Conservation (phyloP, 331 rosid genomes). For the Acacia pycnantha region DNA sequence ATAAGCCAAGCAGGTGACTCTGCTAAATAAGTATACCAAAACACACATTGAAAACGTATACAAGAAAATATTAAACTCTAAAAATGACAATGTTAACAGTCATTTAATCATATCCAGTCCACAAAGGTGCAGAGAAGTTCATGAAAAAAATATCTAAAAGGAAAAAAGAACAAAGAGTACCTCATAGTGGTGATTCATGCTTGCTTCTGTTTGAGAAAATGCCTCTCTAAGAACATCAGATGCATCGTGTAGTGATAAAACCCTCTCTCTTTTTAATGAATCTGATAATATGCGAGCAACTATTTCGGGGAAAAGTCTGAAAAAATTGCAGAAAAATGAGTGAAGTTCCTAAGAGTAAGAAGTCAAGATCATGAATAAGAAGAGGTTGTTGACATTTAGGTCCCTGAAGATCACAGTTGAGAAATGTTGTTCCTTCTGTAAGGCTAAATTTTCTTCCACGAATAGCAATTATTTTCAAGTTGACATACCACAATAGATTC, state of each 20-base stretch:
- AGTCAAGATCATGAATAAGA: neutral
- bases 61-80: neutral
- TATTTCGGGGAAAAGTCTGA: conserved; percentile 65
- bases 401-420: neutral
- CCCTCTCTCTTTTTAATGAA: conserved; percentile 65
- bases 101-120: neutral
- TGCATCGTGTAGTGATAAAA: conserved; percentile 72
- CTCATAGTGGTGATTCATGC: conserved; percentile 83
- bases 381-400: conserved; percentile 18
- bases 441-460: neutral
- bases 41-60: neutral
- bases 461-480: neutral
- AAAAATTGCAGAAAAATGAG: conserved; percentile 22
- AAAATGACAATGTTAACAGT: neutral
- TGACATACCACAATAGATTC: neutral
- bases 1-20: neutral
- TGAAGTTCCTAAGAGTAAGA: conserved; percentile 15
- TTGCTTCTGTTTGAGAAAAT: conserved; percentile 79
- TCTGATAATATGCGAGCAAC: conserved; percentile 72
- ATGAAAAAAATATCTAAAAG: conserved; percentile 12
- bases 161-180: conserved; percentile 35
- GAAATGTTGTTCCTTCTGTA: neutral
- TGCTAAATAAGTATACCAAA: neutral
- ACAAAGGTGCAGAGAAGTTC: neutral
- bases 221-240: conserved; percentile 91